Conservation (phyloP, 2,329 filamentous ascomycete genomes). For the Colletotrichum sp. region DNA sequence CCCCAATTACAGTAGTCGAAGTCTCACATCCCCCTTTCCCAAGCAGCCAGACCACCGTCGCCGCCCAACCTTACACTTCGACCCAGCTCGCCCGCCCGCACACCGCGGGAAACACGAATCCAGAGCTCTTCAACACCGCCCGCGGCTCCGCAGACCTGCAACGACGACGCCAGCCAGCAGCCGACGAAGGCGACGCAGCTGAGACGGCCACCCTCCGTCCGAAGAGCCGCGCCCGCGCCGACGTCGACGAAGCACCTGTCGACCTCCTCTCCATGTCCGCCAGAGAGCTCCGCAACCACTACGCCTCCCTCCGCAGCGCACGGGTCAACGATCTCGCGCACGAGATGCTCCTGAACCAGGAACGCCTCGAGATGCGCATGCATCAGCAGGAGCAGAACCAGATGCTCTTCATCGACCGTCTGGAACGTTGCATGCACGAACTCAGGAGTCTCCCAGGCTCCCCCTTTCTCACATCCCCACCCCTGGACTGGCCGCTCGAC, state of each 20-base stretch:
- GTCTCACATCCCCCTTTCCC: not conserved
- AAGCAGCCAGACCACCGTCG: not conserved
- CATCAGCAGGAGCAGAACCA: slow-evolving; percentile 19
- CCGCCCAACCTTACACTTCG: not conserved
- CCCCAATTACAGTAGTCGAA: not conserved
- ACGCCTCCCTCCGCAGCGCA: slow-evolving; percentile 10
- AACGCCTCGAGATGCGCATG: slow-evolving; percentile 21
- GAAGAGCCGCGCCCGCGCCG: not conserved
- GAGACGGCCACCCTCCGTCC: not conserved
- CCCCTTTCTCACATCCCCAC: not conserved
- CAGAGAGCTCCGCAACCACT: slow-evolving; percentile 15
- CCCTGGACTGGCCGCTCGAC: slow-evolving; percentile 1
- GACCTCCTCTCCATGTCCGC: slow-evolving; percentile 4
- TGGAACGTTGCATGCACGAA: slow-evolving; percentile 17
- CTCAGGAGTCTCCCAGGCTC: not conserved
- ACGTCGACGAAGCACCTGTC: not conserved
- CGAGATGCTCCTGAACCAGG: slow-evolving; percentile 22
- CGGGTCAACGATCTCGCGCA: slow-evolving; percentile 17
- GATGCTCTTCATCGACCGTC: slow-evolving; percentile 16
- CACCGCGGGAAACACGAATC: not conserved
- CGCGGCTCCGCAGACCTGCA: not conserved
- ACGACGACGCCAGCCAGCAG: not conserved
- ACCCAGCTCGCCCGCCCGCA: not conserved
- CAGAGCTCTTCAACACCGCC: not conserved
- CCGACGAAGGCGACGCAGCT: not conserved